These are phyloP conservation scores for Salix brachista DNA, from an alignment of 345 rosid genomes.

Conservation along the genomic window DNA sequence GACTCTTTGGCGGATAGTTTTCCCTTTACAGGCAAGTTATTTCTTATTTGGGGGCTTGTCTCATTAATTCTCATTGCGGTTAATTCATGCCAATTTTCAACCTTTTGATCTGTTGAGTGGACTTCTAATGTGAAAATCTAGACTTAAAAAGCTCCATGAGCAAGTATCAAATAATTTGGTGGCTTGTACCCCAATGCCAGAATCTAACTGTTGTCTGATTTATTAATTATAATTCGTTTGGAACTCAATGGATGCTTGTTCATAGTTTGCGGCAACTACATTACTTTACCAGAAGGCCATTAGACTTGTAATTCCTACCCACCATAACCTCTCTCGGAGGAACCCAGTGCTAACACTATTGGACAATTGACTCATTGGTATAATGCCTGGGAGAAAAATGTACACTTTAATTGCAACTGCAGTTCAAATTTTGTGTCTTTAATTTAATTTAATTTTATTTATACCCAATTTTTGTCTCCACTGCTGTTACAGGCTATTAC, in stretches of 20 bases:
- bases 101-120: constrained; percentile 1
- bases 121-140: background rate
- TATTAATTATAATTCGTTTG: background rate
- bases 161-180: background rate
- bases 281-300: background rate
- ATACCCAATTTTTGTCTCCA: background rate
- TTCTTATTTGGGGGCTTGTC: background rate
- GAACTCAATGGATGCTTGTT: background rate
- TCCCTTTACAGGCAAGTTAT: constrained; percentile 77
- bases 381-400: background rate
- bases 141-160: background rate
- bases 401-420: background rate
- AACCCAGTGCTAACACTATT: background rate
- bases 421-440: background rate
- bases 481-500: constrained; percentile 58
- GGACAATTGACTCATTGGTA: background rate
- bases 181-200: background rate
- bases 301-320: background rate
- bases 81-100: constrained; percentile 2
- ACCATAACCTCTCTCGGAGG: background rate
- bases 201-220: background rate
- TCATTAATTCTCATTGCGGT: background rate
- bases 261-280: background rate
- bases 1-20: constrained; percentile 81
- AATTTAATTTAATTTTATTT: no score